Evolutionary conservation across 495 filamentous ascomycete genomes (phyloP).

Genomic region (Xylaria acuta): DNA sequence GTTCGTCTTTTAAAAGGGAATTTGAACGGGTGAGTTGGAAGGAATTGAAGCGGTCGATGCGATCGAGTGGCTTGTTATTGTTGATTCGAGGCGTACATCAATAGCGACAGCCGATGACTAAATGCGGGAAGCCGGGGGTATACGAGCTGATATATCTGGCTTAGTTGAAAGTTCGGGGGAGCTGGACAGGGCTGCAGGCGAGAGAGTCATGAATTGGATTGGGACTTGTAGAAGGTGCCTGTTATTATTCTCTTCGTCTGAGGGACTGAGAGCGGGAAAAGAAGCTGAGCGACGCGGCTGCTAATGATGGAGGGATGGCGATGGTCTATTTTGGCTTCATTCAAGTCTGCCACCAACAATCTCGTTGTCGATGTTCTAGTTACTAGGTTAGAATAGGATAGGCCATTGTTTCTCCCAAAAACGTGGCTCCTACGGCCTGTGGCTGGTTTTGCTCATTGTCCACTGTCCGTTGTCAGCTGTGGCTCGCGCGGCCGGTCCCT

Average conservation of each 20-base stretch:
- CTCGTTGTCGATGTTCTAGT: background rate
- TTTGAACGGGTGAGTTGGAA: background rate
- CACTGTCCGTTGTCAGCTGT: background rate
- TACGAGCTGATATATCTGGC: background rate
- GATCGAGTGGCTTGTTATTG: background rate
- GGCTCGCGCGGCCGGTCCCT: background rate
- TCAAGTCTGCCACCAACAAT: background rate
- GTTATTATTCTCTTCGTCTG: background rate
- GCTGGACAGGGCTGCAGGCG: background rate
- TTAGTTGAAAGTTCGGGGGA: background rate
- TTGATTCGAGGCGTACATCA: slow-evolving; percentile 3
- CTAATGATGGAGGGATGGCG: slow-evolving; percentile 5
- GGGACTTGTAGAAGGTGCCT: background rate
- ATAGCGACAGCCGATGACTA: background rate
- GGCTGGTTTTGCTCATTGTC: background rate
- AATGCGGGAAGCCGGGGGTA: background rate
- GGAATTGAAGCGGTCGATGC: background rate
- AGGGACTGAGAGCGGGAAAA: background rate
- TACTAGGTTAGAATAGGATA: no score
- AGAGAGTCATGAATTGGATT: background rate
- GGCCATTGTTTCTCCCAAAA: slow-evolving; percentile 18
- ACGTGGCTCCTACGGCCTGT: slow-evolving; percentile 23
- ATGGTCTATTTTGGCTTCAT: slow-evolving; percentile 18
- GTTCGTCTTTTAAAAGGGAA: background rate
- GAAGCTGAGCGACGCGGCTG: background rate